A percentile compares a stretch with the other conserved stretches of the same genome.
These are phyloP conservation scores for Stemphylium vesicarium DNA, from an alignment of 2,329 filamentous ascomycete species.

Conservation along the genomic window DNA sequence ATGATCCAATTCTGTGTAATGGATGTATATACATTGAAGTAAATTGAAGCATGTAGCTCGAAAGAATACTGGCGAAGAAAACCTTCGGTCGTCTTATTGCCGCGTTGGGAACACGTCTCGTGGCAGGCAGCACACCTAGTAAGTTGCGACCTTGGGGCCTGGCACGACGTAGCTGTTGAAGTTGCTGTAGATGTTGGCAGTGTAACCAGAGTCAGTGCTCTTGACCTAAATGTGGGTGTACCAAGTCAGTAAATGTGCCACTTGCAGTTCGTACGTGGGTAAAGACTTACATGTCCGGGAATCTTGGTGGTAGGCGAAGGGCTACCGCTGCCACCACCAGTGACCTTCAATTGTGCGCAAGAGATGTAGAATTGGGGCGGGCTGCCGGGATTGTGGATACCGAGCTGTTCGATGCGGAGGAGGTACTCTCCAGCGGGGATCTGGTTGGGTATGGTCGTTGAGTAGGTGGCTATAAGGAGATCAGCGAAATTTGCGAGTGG, in stretches of 20 bases:
- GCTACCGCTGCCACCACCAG: constrained; percentile 42
- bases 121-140: constrained; percentile 25
- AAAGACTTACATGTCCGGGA: constrained; percentile 25
- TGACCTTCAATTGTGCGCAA: constrained; percentile 57
- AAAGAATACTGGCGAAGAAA: not conserved
- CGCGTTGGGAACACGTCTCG: not conserved
- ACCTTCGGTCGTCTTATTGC: not conserved
- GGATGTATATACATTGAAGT: constrained; percentile 18
- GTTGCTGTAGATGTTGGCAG: constrained; percentile 48
- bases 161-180: constrained; percentile 48
- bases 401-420: constrained; percentile 58
- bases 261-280: no score
- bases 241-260: not conserved
- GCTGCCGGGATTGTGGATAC: constrained; percentile 51
- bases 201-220: constrained; percentile 44
- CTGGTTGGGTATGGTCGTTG: constrained; percentile 50
- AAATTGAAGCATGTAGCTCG: not conserved
- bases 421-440: constrained; percentile 56
- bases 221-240: constrained; percentile 32
- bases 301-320: constrained; percentile 39
- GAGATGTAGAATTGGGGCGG: constrained; percentile 43
- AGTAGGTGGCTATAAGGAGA: constrained; percentile 34
- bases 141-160: constrained; percentile 46
- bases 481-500: constrained; percentile 11
- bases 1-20: not conserved